Evolutionary conservation across 2,329 filamentous ascomycete genomes (phyloP), one percentile per base, ranked within the genome.

Genomic region (Aspergillus latus): DNA sequence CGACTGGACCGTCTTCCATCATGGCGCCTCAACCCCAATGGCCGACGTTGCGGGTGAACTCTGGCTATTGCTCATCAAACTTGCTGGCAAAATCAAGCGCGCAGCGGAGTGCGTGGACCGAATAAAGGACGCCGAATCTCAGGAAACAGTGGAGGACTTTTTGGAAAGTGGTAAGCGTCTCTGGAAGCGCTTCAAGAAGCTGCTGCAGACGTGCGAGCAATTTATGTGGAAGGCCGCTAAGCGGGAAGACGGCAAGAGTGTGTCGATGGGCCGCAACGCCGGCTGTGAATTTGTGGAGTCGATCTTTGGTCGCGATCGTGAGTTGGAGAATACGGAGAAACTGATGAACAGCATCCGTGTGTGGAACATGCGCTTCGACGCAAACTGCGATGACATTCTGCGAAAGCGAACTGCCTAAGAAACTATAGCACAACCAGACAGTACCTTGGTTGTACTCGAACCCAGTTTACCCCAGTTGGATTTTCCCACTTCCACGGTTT

Each of bases 201-300:
- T 97, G 11, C 86, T 97, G 70, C 96, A 95, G 79, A 82, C 88
- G 13, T 97, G 94, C 72, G 94, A 99, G 78, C 84, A 88, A 48
- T 95, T 90, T 72, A 99, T 99, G 94, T 89, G 94, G 80, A 91
- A 89, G 79, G 89, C 88, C 43, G 88, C 88, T 65, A 93, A 91
- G 82, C 84, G 78, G 59, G 83, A 90, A 75, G 82, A 76, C 64
- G 87, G 87, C 74, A 84, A 86, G 58, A 76, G 83, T 40, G 76
- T 85, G 52, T 87, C 87, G 72, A 89, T 97, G 75, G 93, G 92
- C 70, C 92, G 92, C 80, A 93, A 91, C 73, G 91, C 91, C 52
- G 94, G 94, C 50, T 88, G 89, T 65, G 92, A 97, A 78, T 97
- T 99, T 68, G 93, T 99, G 68, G 88, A 97, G 73, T 92, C 91